These are phyloP conservation scores for Rehmannia glutinosa DNA, from an alignment of 257 asterid species.

Conservation along the genomic window DNA sequence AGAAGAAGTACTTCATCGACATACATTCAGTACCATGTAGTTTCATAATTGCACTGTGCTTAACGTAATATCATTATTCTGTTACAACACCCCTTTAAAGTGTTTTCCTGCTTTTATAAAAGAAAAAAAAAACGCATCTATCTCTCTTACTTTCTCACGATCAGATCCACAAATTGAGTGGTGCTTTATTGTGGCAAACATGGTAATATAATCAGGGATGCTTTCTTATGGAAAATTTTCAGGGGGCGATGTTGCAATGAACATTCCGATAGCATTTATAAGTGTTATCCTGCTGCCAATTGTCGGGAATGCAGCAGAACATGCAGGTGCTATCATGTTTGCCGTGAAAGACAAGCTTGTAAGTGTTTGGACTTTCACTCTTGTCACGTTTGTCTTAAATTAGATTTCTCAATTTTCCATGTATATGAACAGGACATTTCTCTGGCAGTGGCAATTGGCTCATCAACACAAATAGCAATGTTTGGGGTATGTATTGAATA, in stretches of 20 bases:
- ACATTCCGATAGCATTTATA: conserved; percentile 76
- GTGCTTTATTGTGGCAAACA: not conserved
- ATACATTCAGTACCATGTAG: not conserved
- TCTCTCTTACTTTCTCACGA: not conserved
- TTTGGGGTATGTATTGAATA: conserved; percentile 51
- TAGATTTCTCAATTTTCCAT: conserved; percentile 16
- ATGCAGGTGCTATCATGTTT: conserved; percentile 86
- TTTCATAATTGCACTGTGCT: not conserved
- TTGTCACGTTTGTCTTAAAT: not conserved
- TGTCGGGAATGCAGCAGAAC: conserved; percentile 90
- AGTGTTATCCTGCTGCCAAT: conserved; percentile 82
- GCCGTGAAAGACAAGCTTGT: conserved; percentile 90
- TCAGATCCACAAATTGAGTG: not conserved
- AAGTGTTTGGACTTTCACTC: conserved; percentile 17
- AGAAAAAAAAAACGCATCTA: no score
- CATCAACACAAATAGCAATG: conserved; percentile 86
- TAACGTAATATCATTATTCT: not conserved
- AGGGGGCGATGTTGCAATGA: conserved; percentile 78
- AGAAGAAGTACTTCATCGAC: not conserved
- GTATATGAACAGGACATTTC: conserved; percentile 66
- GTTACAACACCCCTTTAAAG: no score
- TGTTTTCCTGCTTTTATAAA: no score
- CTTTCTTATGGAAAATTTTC: conserved; percentile 27
- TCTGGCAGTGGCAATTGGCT: conserved; percentile 82
- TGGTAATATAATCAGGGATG: no score